Conservation (phyloP, 805 yeast species). For the Torulaspora franciscae region DNA sequence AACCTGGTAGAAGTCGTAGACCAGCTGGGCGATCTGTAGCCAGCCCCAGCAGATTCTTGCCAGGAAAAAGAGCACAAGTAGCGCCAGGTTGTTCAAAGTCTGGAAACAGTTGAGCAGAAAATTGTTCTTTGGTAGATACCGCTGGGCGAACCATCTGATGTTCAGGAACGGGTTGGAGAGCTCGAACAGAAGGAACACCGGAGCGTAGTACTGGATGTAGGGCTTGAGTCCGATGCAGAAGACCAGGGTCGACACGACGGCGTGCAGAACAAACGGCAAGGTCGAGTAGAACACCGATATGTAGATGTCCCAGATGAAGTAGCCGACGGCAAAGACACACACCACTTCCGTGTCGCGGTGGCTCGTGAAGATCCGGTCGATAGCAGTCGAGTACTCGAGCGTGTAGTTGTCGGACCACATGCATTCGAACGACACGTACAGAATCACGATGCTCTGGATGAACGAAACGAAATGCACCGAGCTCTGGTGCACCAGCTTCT, state of each 20-base stretch:
- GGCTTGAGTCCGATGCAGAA: constrained; percentile 63
- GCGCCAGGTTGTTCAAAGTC: constrained; percentile 43
- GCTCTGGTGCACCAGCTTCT: constrained; percentile 27
- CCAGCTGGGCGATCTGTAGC: constrained; percentile 51
- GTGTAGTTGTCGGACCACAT: constrained; percentile 13
- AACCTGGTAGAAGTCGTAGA: constrained; percentile 43
- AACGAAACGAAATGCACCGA: constrained; percentile 71
- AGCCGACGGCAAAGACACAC: constrained; percentile 54
- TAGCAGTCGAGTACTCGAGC: constrained; percentile 18
- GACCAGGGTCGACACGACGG: constrained; percentile 67
- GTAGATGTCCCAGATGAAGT: constrained; percentile 77
- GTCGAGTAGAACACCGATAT: constrained; percentile 56
- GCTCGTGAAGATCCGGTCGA: constrained; percentile 27
- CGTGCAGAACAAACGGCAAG: constrained; percentile 68
- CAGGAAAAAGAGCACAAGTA: constrained; percentile 61
- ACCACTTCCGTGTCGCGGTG: constrained; percentile 27
- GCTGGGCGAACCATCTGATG: constrained; percentile 71
- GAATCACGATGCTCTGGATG: constrained; percentile 69
- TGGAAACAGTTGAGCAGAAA: constrained; percentile 49
- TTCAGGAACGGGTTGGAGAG: constrained; percentile 86
- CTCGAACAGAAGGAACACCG: constrained; percentile 76
- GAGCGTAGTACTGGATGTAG: constrained; percentile 70
- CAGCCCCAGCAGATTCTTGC: constrained; percentile 82
- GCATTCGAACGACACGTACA: constrained; percentile 38
- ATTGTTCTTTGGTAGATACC: constrained; percentile 23